phyloP scores from a whole-genome alignment of 2,329 filamentous ascomycete species.

The Penicillium sp. region DNA sequence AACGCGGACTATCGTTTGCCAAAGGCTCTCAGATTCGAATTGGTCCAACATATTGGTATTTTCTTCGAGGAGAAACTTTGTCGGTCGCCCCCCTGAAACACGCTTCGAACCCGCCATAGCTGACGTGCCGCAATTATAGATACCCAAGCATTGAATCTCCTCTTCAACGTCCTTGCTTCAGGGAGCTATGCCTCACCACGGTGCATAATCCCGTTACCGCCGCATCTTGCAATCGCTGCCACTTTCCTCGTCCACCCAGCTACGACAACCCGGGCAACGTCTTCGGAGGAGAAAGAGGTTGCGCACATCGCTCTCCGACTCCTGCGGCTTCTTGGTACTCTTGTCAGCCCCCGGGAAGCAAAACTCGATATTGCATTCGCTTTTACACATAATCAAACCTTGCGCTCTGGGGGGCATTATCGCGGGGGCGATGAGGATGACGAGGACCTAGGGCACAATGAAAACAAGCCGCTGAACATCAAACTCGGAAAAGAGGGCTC shows the following conservation, averaged over 20 bases:
- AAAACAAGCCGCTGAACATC: slow-evolving; percentile 60
- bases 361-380: slow-evolving; percentile 72
- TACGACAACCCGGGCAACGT: slow-evolving; percentile 73
- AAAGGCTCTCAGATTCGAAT: slow-evolving; percentile 62
- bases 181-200: slow-evolving; percentile 47
- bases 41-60: slow-evolving; percentile 69
- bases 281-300: slow-evolving; percentile 64
- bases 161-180: slow-evolving; percentile 52
- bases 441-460: slow-evolving; percentile 38
- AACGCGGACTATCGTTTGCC: slow-evolving; percentile 56
- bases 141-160: slow-evolving; percentile 63
- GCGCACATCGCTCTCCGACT: slow-evolving; percentile 71
- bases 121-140: slow-evolving; percentile 43
- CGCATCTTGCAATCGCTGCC: slow-evolving; percentile 75
- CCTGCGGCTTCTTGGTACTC: slow-evolving; percentile 67
- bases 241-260: slow-evolving; percentile 82
- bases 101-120: slow-evolving; percentile 2
- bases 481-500: slow-evolving; percentile 67
- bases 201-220: slow-evolving; percentile 69
- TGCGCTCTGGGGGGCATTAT: slow-evolving; percentile 36
- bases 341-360: slow-evolving; percentile 72
- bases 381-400: slow-evolving; percentile 56
- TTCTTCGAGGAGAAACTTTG: slow-evolving; percentile 77
- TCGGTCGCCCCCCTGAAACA: slow-evolving; percentile 41
- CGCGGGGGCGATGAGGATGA: slow-evolving; percentile 26